These are phyloP conservation scores for Ustilaginoidea virens DNA, from an alignment of 2,329 filamentous ascomycete species.

Conservation along the genomic window DNA sequence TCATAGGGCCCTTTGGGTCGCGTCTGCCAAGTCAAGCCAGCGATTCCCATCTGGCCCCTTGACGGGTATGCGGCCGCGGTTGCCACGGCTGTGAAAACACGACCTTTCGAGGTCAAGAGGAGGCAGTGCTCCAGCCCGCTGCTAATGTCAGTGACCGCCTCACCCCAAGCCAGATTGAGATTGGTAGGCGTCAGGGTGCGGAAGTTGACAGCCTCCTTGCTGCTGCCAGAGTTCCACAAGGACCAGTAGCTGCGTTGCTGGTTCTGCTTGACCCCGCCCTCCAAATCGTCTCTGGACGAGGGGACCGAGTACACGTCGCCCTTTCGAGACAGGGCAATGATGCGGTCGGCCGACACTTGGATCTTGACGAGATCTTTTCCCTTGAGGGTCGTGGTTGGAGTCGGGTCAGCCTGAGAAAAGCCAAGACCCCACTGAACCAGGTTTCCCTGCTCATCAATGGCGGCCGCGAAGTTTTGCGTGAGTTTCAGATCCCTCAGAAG, in stretches of 20 bases:
- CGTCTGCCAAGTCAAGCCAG: conserved; percentile 65
- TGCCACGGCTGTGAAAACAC: conserved; percentile 78
- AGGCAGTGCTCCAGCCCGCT: conserved; percentile 77
- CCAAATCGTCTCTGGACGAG: conserved; percentile 57
- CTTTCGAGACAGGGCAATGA: conserved; percentile 60
- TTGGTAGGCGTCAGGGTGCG: conserved; percentile 51
- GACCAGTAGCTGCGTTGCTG: conserved; percentile 50
- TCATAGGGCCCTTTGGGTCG: conserved; percentile 68
- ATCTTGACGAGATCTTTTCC: conserved; percentile 72
- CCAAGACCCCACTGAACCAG: conserved; percentile 81
- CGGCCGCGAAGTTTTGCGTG: conserved; percentile 66
- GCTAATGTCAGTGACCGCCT: conserved; percentile 59
- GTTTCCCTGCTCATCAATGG: conserved; percentile 76
- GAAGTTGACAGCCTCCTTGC: conserved; percentile 43
- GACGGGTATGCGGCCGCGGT: conserved; percentile 64
- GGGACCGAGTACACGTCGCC: conserved; percentile 79
- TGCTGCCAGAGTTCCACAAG: conserved; percentile 40
- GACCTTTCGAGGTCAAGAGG: conserved; percentile 68
- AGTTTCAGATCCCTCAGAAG: conserved; percentile 78
- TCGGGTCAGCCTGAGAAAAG: conserved; percentile 48
- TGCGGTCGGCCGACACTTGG: conserved; percentile 64
- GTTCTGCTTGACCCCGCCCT: conserved; percentile 42
- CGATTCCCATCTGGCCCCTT: conserved; percentile 75
- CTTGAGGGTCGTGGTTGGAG: conserved; percentile 55
- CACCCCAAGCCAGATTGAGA: conserved; percentile 49